Conservation (phyloP, 345 rosid genomes). For the Heritiera fomes region DNA sequence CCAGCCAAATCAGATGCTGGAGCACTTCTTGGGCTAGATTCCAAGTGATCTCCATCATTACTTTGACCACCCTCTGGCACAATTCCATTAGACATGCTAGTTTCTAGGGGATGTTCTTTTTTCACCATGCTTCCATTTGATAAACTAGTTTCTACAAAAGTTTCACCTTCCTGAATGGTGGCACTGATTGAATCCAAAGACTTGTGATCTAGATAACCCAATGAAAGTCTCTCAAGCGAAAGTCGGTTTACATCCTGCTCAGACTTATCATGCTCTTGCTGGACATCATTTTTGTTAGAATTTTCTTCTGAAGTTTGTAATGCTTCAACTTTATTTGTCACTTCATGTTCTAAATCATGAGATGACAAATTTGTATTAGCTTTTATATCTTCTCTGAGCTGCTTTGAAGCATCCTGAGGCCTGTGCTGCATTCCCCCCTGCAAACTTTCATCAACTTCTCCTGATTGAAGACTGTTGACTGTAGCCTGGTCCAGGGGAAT, state of each 20-base stretch:
- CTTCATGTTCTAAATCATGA: conserved; percentile 23
- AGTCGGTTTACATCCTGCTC: conserved; percentile 37
- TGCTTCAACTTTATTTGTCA: conserved; percentile 32
- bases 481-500: conserved; percentile 28
- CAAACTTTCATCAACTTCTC: conserved; percentile 28
- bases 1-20: conserved; percentile 47
- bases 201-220: conserved; percentile 31
- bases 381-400: conserved; percentile 27
- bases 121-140: conserved; percentile 32
- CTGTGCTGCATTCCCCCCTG: conserved; percentile 22
- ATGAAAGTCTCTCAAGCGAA: conserved; percentile 49
- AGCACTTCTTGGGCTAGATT: conserved; percentile 33
- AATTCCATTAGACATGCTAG: conserved; percentile 34
- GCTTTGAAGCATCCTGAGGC: conserved; percentile 28
- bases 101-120: conserved; percentile 37
- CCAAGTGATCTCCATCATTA: conserved; percentile 32
- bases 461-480: conserved; percentile 27
- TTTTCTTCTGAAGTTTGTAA: conserved; percentile 30
- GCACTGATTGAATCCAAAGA: conserved; percentile 23
- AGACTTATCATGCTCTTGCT: conserved; percentile 26
- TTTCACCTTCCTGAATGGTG: conserved; percentile 33
- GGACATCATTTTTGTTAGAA: conserved; percentile 30
- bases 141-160: conserved; percentile 28
- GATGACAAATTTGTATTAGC: conserved; percentile 24
- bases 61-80: conserved; percentile 30